These are phyloP conservation scores for Skeletonema grethae DNA, from an alignment of 108 stramenopile genomes.

Conservation along the genomic window DNA sequence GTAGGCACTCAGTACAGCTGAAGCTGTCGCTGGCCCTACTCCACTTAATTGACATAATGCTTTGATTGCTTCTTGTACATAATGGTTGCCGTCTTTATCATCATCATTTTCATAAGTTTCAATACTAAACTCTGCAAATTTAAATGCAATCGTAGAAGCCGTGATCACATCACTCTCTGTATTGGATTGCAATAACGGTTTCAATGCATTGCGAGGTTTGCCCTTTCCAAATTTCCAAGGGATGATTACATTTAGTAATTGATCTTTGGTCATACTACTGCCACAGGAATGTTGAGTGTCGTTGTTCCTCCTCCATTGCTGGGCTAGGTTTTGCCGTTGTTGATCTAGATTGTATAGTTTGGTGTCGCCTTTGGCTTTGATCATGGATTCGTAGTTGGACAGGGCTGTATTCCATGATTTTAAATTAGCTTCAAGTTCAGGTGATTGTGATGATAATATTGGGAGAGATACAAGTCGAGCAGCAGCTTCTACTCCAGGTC, in stretches of 20 bases:
- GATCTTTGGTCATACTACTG: constrained; percentile 50
- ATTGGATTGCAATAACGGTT: constrained; percentile 56
- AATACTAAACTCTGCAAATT: constrained; percentile 13
- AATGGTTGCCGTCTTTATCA: not conserved
- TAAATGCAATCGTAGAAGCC: constrained; percentile 43
- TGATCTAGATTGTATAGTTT: constrained; percentile 37
- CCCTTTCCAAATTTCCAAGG: constrained; percentile 85
- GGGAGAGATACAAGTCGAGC: constrained; percentile 28
- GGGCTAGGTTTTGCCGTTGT: constrained; percentile 9
- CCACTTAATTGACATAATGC: constrained; percentile 60
- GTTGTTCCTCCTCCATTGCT: not conserved
- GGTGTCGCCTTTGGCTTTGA: constrained; percentile 42
- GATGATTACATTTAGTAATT: constrained; percentile 59
- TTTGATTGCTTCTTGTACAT: constrained; percentile 32
- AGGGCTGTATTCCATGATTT: constrained; percentile 10
- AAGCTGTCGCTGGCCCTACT: constrained; percentile 77
- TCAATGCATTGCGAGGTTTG: constrained; percentile 63
- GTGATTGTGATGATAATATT: not conserved
- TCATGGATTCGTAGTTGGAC: constrained; percentile 39
- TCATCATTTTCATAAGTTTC: not conserved
- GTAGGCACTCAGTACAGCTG: constrained; percentile 59
- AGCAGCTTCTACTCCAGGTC: constrained; percentile 54
- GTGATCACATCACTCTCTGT: constrained; percentile 33
- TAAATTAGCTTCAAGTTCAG: not conserved
- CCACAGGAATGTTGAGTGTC: not conserved